Evolutionary conservation across 2,329 filamentous ascomycete species (phyloP), one percentile per base, ranked within the genome.

Genomic region (Alternaria sp.): DNA sequence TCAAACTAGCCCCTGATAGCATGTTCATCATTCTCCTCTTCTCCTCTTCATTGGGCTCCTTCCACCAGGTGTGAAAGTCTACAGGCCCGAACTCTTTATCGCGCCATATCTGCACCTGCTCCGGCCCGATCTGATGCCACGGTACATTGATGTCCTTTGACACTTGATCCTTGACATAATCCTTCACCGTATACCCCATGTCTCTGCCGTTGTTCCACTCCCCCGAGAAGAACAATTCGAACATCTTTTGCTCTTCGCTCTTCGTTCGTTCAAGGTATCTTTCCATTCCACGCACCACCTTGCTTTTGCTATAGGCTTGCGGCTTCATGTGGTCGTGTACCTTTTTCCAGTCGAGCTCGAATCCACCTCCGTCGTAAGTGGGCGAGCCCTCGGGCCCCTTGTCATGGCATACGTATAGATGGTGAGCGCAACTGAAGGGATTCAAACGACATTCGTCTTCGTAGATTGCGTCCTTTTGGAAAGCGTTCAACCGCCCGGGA

Each of bases 141-240:
- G 54, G 52, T 3, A 65, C 41, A 1, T 54, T 54, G 11, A 68
- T 13, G 28, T 66, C 63, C 29, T 67, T 63, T 3, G 53, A 60
- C 26, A 67, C 49, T 1, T 54, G 51, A 36, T 67, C 62, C 21
- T 52, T 59, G 10, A 58, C 34, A 28, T 28, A 42, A 26, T 28
- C 7, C 40, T 42, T 9, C 24, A 42, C 40, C 5, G 7, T n/a
- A 23, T 4, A 4, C 5, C 21, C 7, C 6, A 42, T n/a, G n/a
- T 14, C 40, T n/a, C 6, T n/a, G 23, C 29, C 14, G 28, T 44
- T 14, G 24, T 44, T 29, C 14, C 41, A 29, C 5, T 44, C 17
- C 2, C 8, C 23, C 14, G n/a, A 29, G 3, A 44, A 44, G 41
- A 44, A 44, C 41, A 29, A 6, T 1, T 29, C 41, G 3, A 44